Base-by-base conservation (phyloP, 352 stramenopile genomes). In the Phytophthora brassicae region DNA sequence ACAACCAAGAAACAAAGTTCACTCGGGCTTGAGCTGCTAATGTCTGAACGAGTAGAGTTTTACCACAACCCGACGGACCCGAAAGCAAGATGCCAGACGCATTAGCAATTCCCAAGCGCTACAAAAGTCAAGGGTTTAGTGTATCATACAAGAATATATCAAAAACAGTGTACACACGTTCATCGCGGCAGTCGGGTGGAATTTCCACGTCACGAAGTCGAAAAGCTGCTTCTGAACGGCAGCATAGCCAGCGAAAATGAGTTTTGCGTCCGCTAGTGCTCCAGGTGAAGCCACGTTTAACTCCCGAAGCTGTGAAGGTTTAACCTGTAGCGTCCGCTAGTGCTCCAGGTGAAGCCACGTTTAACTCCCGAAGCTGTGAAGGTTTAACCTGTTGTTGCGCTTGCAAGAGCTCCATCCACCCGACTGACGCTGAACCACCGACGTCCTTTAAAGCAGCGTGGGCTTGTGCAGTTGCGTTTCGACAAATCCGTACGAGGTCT, bases 1-100 rank as follows among this genome's bases (percentile, higher is more conserved):
- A n/a, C n/a, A n/a, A n/a, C n/a, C n/a, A n/a, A 19, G 79, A 87
- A 9, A 96, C 81, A 53, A 92, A 89, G 57, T 93, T 94, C 14
- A 88, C 80, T 20, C 78, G 66, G 5, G 76, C 76, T 55, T 78
- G 78, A 31, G 72, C 77, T 46, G 86, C 82, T 11, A 94, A 46
- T 6, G 70, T 74, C 33, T 84, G 71, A n/a, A 91, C 74, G 6
- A 96, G 70, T n/a, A 89, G 62, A 23, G 81, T 91, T 58, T 96
- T 96, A 29, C 87, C 87, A 39, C 85, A 94, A 0, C 85, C 85
- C 3, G 85, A 91, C 7, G 87, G 85, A 5, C 87, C 87, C 33
- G 87, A 88, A 4, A 96, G 60, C 28, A 96, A 71, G 39, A 96
- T 78, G 17, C 85, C 84, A 9, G 84, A 92, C 1, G 81, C 77